Conservation (phyloP, 2,329 filamentous ascomycete genomes). For the Claviceps citrina region DNA sequence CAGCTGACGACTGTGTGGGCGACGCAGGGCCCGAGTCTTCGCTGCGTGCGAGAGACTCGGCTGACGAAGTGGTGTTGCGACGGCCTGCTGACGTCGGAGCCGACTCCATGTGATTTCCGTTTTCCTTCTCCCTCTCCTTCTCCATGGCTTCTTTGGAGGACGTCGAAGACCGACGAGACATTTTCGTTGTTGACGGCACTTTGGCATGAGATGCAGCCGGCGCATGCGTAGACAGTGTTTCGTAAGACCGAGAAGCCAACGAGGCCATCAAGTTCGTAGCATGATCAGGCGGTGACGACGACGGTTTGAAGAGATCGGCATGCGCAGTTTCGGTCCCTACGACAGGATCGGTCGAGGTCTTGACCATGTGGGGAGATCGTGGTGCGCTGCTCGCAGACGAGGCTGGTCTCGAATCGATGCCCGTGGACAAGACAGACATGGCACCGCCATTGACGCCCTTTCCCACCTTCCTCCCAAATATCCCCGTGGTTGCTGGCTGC, state of each 20-base stretch:
- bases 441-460: slow-evolving; percentile 19
- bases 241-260: slow-evolving; percentile 45
- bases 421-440: slow-evolving; percentile 30
- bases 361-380: slow-evolving; percentile 21
- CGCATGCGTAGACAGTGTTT: slow-evolving; percentile 35
- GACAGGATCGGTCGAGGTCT: slow-evolving; percentile 43
- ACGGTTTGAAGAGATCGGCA: slow-evolving; percentile 46
- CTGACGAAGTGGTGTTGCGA: slow-evolving; percentile 25
- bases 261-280: slow-evolving; percentile 53
- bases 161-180: slow-evolving; percentile 33
- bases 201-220: slow-evolving; percentile 21
- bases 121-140: slow-evolving; percentile 26
- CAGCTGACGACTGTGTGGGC: slow-evolving; percentile 17
- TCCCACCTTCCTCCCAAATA: slow-evolving; percentile 35
- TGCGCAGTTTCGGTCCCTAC: slow-evolving; percentile 53
- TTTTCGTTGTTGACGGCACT: slow-evolving; percentile 22
- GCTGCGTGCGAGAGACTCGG: slow-evolving; percentile 14
- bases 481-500: slow-evolving; percentile 20
- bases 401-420: slow-evolving; percentile 31
- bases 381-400: slow-evolving; percentile 18
- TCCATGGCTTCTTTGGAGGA: slow-evolving; percentile 30
- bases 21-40: slow-evolving; percentile 13
- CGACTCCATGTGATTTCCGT: slow-evolving; percentile 16
- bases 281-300: slow-evolving; percentile 40
- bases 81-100: slow-evolving; percentile 15